Evolutionary conservation across 1,284 basidiomycete genomes (phyloP).

Genomic region (Rhodotorula sp.): DNA sequence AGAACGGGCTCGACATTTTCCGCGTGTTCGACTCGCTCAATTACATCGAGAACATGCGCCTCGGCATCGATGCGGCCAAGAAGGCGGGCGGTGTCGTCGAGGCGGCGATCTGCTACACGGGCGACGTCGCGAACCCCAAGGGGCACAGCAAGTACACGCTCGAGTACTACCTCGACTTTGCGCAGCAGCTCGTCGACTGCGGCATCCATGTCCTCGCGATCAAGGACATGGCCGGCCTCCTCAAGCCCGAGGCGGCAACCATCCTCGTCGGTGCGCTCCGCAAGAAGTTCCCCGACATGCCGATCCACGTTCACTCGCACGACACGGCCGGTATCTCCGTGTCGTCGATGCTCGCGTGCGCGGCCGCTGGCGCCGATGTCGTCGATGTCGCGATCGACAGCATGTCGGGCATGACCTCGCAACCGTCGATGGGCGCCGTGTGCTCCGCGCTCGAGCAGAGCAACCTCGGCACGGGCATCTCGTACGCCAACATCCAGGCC

Average conservation of each 20-base stretch:
- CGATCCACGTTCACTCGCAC: slow-evolving; percentile 99
- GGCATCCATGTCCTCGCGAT: slow-evolving; percentile 97
- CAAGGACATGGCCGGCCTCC: slow-evolving; percentile 99
- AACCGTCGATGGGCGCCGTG: slow-evolving; percentile 97
- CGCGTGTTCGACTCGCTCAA: slow-evolving; percentile 99
- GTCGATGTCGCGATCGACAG: slow-evolving; percentile 99
- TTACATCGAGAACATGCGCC: slow-evolving; percentile 93
- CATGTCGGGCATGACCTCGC: slow-evolving; percentile 98
- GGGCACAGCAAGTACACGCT: slow-evolving; percentile 94
- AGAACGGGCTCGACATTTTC: slow-evolving; percentile 99
- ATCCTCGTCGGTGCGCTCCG: slow-evolving; percentile 93
- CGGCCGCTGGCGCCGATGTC: slow-evolving; percentile 94
- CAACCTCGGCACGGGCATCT: slow-evolving; percentile 90
- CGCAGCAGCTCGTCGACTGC: slow-evolving; percentile 88
- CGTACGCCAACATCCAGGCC: slow-evolving; percentile 95
- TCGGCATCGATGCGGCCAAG: slow-evolving; percentile 98
- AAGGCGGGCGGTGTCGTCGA: slow-evolving; percentile 98
- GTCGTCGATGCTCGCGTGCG: slow-evolving; percentile 93
- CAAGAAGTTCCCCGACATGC: slow-evolving; percentile 93
- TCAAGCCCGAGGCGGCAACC: slow-evolving; percentile 92
- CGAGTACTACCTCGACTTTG: slow-evolving; percentile 95
- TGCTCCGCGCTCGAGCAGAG: slow-evolving; percentile 95
- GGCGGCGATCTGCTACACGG: slow-evolving; percentile 98
- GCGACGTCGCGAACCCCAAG: slow-evolving; percentile 92
- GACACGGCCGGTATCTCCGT: slow-evolving; percentile 98